These are phyloP conservation scores for Asterophora lycoperdoides DNA, from an alignment of 768 basidiomycete genomes.

Conservation along the genomic window DNA sequence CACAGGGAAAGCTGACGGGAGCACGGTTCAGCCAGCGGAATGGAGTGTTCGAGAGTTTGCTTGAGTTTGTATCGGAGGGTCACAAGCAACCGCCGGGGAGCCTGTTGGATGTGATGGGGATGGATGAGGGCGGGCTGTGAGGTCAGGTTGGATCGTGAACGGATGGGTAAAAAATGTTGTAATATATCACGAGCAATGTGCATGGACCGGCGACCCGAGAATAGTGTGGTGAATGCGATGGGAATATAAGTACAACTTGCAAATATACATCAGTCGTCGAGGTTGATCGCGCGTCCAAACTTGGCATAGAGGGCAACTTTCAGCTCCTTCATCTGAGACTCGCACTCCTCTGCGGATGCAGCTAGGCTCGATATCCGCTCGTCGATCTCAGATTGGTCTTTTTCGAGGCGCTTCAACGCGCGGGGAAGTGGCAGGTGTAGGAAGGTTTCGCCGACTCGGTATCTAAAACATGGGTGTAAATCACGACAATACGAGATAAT, in stretches of 20 bases:
- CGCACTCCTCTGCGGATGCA: constrained; percentile 56
- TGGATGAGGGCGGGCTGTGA: constrained; percentile 19
- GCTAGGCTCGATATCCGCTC: constrained; percentile 49
- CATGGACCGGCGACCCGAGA: neutral
- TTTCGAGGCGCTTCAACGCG: constrained; percentile 69
- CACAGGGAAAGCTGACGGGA: constrained; percentile 30
- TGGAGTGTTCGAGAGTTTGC: constrained; percentile 62
- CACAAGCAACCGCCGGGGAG: constrained; percentile 66
- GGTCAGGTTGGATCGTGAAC: neutral
- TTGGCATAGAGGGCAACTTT: constrained; percentile 83
- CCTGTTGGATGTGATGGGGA: constrained; percentile 59
- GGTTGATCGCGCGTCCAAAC: constrained; percentile 90
- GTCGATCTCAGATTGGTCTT: constrained; percentile 59
- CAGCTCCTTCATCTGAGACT: constrained; percentile 73
- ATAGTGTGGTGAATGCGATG: neutral
- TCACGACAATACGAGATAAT: neutral
- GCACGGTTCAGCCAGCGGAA: constrained; percentile 60
- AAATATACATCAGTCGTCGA: constrained; percentile 59
- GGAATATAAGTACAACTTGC: neutral
- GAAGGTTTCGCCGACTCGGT: constrained; percentile 88
- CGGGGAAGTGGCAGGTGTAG: constrained; percentile 67
- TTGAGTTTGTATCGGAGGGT: constrained; percentile 57
- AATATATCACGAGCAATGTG: neutral
- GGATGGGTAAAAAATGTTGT: neutral
- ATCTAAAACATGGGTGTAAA: constrained; percentile 42